Conservation (phyloP, 2,329 filamentous ascomycete genomes). For the Paradendryphiella salina region DNA sequence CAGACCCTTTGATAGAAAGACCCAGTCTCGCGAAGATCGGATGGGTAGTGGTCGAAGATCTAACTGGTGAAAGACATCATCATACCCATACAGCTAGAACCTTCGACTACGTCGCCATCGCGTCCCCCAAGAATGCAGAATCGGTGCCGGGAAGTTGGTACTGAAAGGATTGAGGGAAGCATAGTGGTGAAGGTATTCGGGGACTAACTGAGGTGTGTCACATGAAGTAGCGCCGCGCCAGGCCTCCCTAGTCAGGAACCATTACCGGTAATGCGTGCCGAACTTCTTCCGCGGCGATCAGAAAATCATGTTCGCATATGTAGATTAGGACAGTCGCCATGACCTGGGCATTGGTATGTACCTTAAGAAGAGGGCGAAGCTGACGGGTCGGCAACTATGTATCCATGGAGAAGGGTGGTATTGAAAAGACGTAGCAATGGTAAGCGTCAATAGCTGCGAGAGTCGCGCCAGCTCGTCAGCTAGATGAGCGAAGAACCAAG, state of each 20-base stretch:
- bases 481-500: too few relatives aligned
- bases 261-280: not conserved
- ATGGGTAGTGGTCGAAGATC: too few relatives aligned
- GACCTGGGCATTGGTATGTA: not conserved
- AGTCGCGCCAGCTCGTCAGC: too few relatives aligned
- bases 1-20: too few relatives aligned
- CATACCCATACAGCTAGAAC: too few relatives aligned
- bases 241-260: constrained; percentile 1
- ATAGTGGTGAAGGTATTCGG: not conserved
- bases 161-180: not conserved
- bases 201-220: not conserved
- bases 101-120: too few relatives aligned
- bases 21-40: too few relatives aligned
- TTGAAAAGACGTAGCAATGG: too few relatives aligned
- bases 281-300: not conserved
- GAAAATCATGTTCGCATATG: not conserved
- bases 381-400: not conserved
- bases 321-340: not conserved
- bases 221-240: not conserved
- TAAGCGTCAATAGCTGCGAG: too few relatives aligned
- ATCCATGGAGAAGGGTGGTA: not conserved
- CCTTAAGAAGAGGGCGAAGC: not conserved
- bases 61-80: too few relatives aligned
- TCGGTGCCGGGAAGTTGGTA: not conserved
- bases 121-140: too few relatives aligned